phyloP scores from a whole-genome alignment of 2,329 filamentous ascomycete species.

The Eutypella sp. region DNA sequence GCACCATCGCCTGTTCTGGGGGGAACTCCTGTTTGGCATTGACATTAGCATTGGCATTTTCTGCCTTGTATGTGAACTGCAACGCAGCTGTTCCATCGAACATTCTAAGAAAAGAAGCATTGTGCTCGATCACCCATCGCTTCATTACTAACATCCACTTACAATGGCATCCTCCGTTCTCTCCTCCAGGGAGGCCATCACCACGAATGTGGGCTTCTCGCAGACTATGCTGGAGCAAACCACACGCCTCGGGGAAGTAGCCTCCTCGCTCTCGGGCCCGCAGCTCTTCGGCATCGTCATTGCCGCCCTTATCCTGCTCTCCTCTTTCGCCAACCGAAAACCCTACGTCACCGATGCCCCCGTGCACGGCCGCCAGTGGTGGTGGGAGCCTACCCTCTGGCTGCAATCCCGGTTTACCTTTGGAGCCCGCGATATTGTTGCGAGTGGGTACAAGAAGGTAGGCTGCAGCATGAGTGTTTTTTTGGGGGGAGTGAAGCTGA shows the following conservation, averaged over 20 bases:
- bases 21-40: too few species aligned
- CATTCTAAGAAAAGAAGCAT: too few species aligned
- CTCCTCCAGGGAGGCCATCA: background rate
- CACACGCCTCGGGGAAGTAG: background rate
- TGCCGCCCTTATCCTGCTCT: background rate
- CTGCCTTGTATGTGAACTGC: too few species aligned
- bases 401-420: background rate
- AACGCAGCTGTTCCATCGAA: too few species aligned
- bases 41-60: too few species aligned
- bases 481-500: background rate
- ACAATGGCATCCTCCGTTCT: background rate
- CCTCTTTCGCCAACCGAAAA: background rate
- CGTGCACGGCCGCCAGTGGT: background rate
- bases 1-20: too few species aligned
- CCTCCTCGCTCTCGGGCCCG: background rate
- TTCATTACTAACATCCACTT: background rate
- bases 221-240: background rate
- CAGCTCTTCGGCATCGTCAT: background rate
- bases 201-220: background rate
- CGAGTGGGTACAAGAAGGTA: background rate
- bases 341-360: background rate
- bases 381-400: background rate
- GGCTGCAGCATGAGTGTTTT: background rate
- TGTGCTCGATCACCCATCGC: too few species aligned
- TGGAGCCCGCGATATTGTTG: background rate